phyloP scores from a whole-genome alignment of 495 filamentous ascomycete species.

The Xylaria scruposa region DNA sequence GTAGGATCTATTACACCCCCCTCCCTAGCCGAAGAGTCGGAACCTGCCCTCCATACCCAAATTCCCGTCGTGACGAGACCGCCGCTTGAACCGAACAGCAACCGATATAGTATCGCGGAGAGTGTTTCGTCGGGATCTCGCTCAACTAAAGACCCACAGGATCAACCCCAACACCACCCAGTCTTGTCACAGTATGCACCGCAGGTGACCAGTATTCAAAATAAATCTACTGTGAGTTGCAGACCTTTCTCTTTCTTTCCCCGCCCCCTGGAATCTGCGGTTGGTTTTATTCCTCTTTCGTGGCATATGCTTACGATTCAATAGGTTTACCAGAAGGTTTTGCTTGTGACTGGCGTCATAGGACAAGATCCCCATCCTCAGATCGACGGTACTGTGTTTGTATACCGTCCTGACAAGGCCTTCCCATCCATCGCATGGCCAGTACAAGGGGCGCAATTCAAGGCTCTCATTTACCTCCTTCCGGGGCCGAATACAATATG shows the following conservation, averaged over 20 bases:
- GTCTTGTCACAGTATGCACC: slow-evolving; percentile 79
- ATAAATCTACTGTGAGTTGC: slow-evolving; percentile 78
- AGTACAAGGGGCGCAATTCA: slow-evolving; percentile 86
- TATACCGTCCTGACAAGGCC: slow-evolving; percentile 81
- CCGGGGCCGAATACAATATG: slow-evolving; percentile 86
- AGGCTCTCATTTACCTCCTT: slow-evolving; percentile 83
- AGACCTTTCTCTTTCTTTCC: slow-evolving; percentile 5
- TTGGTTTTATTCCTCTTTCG: slow-evolving; percentile 12
- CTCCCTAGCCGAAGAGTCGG: slow-evolving; percentile 50
- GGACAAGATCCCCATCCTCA: slow-evolving; percentile 71
- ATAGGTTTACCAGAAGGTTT: slow-evolving; percentile 87
- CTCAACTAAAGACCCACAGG: slow-evolving; percentile 28
- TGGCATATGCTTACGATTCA: slow-evolving; percentile 26
- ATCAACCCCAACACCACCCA: neutral
- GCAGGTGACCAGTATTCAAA: slow-evolving; percentile 73
- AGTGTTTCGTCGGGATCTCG: slow-evolving; percentile 22
- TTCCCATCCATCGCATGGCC: slow-evolving; percentile 85
- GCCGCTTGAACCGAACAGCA: slow-evolving; percentile 53
- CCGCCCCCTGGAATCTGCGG: neutral
- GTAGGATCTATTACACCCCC: slow-evolving; percentile 55
- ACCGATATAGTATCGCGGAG: slow-evolving; percentile 58
- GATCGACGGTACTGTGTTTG: slow-evolving; percentile 78
- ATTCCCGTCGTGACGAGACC: slow-evolving; percentile 52
- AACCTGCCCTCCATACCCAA: slow-evolving; percentile 58
- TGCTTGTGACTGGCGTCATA: slow-evolving; percentile 79